A percentile compares a stretch with the other conserved stretches of the same genome.
Conservation (phyloP, 352 stramenopile genomes). For the Globisporangium lucens region DNA sequence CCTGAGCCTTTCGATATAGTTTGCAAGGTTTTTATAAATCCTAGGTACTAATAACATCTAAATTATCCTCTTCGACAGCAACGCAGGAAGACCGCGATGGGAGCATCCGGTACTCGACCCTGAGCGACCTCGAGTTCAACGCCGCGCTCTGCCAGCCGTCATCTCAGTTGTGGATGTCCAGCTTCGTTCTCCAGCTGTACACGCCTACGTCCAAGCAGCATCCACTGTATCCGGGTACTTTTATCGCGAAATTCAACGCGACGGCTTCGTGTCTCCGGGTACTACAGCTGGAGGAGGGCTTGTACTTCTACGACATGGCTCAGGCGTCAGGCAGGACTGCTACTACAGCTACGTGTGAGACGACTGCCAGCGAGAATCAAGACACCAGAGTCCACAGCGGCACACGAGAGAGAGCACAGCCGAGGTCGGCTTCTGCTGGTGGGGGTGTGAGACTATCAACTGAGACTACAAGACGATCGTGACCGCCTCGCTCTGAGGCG, state of each 20-base stretch:
- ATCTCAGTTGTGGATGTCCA: conserved; percentile 38
- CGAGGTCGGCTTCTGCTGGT: background rate
- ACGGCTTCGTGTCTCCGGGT: conserved; percentile 43
- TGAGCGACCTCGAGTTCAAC: conserved; percentile 61
- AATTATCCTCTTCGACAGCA: conserved; percentile 3
- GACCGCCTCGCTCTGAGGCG: background rate
- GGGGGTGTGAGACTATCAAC: background rate
- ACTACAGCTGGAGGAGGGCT: conserved; percentile 18
- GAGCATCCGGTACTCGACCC: conserved; percentile 30
- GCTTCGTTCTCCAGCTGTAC: conserved; percentile 52
- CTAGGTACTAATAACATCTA: background rate
- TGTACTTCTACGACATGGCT: conserved; percentile 32
- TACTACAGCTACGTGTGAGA: background rate
- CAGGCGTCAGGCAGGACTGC: background rate
- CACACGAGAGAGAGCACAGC: background rate
- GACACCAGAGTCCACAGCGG: background rate
- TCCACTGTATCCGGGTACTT: conserved; percentile 31
- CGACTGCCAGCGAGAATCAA: background rate
- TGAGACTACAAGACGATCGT: background rate
- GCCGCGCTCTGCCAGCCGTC: conserved; percentile 42
- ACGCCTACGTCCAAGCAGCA: conserved; percentile 26
- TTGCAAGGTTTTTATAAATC: background rate
- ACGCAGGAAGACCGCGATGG: conserved; percentile 40
- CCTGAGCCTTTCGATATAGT: background rate
- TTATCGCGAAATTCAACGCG: conserved; percentile 61